Evolutionary conservation across 2,329 filamentous ascomycete species (phyloP), one percentile per base, ranked within the genome.

Genomic region (Setomelanomma holmii): DNA sequence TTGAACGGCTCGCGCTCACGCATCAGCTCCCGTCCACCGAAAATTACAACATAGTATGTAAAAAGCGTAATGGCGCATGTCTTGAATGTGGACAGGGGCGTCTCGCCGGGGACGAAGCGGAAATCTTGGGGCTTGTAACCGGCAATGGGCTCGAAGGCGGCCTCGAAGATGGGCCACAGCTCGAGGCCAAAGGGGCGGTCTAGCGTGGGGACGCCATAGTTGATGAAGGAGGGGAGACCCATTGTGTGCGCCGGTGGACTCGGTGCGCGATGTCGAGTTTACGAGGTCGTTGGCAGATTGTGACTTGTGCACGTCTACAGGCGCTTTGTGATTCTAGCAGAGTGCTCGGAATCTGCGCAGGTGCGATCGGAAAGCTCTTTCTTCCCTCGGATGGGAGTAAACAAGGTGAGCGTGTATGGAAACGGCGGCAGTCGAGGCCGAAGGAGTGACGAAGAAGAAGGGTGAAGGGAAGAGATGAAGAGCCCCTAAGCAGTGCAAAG

Each of bases 91-190:
- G 93, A 96, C 84, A 98, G 89, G 56, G 91, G 90, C 23, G 93
- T 97, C 76, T 86, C 80, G 69, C 91, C 91, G 38, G 87, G 84
- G 55, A 87, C 82, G 78, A 98, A 98, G 61, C 84, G 80, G 80
- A 98, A 98, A 58, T 97, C 87, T 64, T 91, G 87, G 56, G 90
- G 88, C 60, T 90, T 87, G 78, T 93, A 96, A 69, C 93, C 93
- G 52, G 84, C 84, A 60, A 91, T 81, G 51, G 82, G 76, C 74
- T 89, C 88, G 79, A 89, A 98, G 66, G 83, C 87, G 81, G 92
- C 91, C 80, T 89, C 89, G 84, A 98, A 98, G 78, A 96, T 86
- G 67, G 93, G 91, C 95, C 95, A 98, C 76, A 97, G 80, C 60
- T 90, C 83, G 64, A 98, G 81, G 75, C 93, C 95, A 71, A 98